phyloP scores from a whole-genome alignment of 306 rosid species.

The Neltuma alba region DNA sequence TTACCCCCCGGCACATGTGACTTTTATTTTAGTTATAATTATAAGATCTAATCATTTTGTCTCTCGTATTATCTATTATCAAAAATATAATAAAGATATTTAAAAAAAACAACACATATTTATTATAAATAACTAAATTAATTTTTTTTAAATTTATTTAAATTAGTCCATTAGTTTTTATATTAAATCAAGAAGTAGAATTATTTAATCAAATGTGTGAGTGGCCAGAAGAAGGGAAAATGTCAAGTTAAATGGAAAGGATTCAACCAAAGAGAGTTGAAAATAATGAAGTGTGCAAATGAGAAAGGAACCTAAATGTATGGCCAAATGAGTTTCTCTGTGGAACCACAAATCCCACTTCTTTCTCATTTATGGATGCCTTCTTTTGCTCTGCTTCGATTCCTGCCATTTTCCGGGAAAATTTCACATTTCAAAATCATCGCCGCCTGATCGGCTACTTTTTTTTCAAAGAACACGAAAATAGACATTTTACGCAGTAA shows the following conservation, averaged over 20 bases:
- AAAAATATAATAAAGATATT: too few relatives aligned
- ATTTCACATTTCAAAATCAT: slow-evolving; percentile 1
- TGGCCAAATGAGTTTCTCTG: slow-evolving; percentile 79
- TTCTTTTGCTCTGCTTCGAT: slow-evolving; percentile 33
- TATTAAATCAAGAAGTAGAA: too few relatives aligned
- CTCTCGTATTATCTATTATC: too few relatives aligned
- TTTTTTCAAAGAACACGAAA: neutral
- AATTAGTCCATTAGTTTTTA: too few relatives aligned
- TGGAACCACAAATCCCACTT: slow-evolving; percentile 45
- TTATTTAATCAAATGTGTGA: neutral
- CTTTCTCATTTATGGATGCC: slow-evolving; percentile 45
- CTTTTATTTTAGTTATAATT: too few relatives aligned
- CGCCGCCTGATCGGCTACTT: neutral
- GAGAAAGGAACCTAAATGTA: slow-evolving; percentile 60
- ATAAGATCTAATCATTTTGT: too few relatives aligned
- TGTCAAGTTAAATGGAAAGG: neutral
- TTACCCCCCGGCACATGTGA: too few relatives aligned
- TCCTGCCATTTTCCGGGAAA: slow-evolving; percentile 35
- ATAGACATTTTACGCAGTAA: neutral
- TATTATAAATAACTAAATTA: too few relatives aligned
- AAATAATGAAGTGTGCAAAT: neutral
- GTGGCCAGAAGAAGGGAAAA: neutral
- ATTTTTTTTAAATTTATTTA: too few relatives aligned
- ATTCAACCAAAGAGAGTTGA: neutral
- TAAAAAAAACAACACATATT: too few relatives aligned